A percentile compares a stretch with the other conserved stretches of the same genome.
These are phyloP conservation scores for Biscogniauxia marginata DNA, from an alignment of 2,329 filamentous ascomycete genomes.

Conservation along the genomic window DNA sequence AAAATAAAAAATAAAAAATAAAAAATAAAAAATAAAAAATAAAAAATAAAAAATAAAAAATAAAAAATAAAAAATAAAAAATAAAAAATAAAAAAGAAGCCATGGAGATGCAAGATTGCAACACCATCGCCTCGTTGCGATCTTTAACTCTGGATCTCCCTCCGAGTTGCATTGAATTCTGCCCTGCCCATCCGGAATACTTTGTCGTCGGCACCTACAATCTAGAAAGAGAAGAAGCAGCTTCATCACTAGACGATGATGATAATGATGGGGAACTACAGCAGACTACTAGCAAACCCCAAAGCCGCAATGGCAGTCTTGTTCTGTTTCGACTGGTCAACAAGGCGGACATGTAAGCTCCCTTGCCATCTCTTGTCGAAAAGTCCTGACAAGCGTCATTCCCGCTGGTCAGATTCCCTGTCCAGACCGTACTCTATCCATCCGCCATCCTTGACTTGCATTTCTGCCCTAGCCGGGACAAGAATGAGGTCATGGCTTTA, in stretches of 20 bases:
- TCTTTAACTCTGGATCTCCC: slow-evolving; percentile 62
- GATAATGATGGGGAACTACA: slow-evolving; percentile 24
- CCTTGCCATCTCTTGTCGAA: slow-evolving; percentile 5
- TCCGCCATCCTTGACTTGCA: slow-evolving; percentile 83
- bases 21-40: too few relatives aligned
- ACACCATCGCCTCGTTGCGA: slow-evolving; percentile 40
- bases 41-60: neutral
- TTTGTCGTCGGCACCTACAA: slow-evolving; percentile 86
- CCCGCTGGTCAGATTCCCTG: slow-evolving; percentile 42
- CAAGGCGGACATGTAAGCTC: slow-evolving; percentile 52
- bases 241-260: slow-evolving; percentile 14
- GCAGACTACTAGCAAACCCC: slow-evolving; percentile 36
- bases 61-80: neutral
- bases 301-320: slow-evolving; percentile 72
- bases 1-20: too few relatives aligned
- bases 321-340: slow-evolving; percentile 60
- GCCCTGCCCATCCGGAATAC: slow-evolving; percentile 57
- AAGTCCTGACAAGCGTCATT: slow-evolving; percentile 17
- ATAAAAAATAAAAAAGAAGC: slow-evolving; percentile 5
- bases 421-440: slow-evolving; percentile 61
- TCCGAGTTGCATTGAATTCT: slow-evolving; percentile 78
- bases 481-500: slow-evolving; percentile 61
- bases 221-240: slow-evolving; percentile 52
- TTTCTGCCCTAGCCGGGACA: slow-evolving; percentile 59
- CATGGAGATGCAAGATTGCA: slow-evolving; percentile 20